Percentiles rank a stretch among this genome's conserved stretches.
Evolutionary conservation across 1,284 basidiomycete genomes (phyloP).

Genomic region (Sporisorium reilianum): DNA sequence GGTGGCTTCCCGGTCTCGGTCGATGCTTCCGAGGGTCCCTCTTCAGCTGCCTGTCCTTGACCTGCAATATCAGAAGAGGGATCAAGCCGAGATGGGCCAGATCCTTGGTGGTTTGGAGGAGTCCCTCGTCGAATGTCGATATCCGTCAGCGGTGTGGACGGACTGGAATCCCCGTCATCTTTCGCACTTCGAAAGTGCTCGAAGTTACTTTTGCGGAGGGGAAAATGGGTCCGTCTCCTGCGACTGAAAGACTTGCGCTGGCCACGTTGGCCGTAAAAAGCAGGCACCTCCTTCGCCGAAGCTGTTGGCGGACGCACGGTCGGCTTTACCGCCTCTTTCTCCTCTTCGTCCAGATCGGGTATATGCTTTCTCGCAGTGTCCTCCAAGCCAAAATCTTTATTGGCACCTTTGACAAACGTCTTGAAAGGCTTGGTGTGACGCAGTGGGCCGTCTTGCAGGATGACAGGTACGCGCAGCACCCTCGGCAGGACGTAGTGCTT

Average conservation of each 20-base stretch:
- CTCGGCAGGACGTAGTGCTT: slow-evolving; percentile 39
- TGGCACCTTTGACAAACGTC: slow-evolving; percentile 6
- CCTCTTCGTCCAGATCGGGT: neutral
- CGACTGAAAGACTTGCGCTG: neutral
- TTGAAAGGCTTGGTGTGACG: slow-evolving; percentile 17
- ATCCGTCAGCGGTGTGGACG: neutral
- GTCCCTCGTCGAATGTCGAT: neutral
- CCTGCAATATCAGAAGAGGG: neutral
- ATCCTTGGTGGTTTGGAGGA: neutral
- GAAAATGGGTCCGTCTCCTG: neutral
- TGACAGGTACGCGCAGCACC: slow-evolving; percentile 30
- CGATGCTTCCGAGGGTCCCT: neutral
- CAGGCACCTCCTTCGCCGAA: neutral
- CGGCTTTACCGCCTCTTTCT: neutral
- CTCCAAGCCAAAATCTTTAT: slow-evolving; percentile 9
- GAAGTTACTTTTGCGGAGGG: neutral
- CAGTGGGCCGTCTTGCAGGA: slow-evolving; percentile 24
- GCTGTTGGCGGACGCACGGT: neutral
- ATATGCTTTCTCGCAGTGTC: slow-evolving; percentile 10
- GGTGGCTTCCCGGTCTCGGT: neutral
- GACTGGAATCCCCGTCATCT: neutral
- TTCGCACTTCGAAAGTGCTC: neutral
- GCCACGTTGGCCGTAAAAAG: neutral
- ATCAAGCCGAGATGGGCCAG: neutral
- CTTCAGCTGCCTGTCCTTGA: neutral